Base-by-base conservation (phyloP, 495 filamentous ascomycete species). In the Lentithecium fluviatile region DNA sequence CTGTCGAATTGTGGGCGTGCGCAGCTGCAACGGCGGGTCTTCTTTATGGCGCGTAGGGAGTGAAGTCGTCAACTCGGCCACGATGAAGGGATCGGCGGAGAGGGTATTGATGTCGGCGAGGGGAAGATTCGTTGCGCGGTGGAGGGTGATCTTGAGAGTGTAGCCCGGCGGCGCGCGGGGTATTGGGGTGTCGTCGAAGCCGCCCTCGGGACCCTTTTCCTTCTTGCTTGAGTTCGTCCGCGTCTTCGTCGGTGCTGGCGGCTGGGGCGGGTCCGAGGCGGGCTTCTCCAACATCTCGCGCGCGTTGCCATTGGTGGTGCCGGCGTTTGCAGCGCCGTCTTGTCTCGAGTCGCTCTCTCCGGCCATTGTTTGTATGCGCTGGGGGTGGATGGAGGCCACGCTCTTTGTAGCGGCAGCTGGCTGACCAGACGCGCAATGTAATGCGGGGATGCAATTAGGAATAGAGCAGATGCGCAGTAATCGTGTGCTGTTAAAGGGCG, bases 141-240 rank as follows among this genome's bases (percentile, higher is more conserved):
- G 87, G 70, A 97, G 91, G 47, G 84, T 91, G 70, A 97, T 84
- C 65, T 87, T 87, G 62, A 97, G 69, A 1, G 89, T 95, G 73
- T 89, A 95, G 13, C 91, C 91, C 15, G 82, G 82, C 17, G 84
- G 84, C 1, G 83, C 84, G 56, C 78, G 71, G 1, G 91, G 89
- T 11, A 95, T 76, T 4, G 89, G 88, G 1, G 89, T 95, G 17
- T 74, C 68, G 73, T 95, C 90, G 67, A 81, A 92, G 15, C 91
- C 91, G 17, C 91, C 91, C 3, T 86, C 80, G 1, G 90, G 89
- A 15, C 82, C 76, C n/a, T 80, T 67, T 15, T 32, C 29, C 29
- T 60, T 45, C 36, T 62, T 65, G 24, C 45, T 50, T 25, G 49
- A 43, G 26, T 20, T 29, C 10, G 46, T 60, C 6, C 38, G 17